phyloP scores from a whole-genome alignment of 345 rosid genomes.

The Jatropha curcas region DNA sequence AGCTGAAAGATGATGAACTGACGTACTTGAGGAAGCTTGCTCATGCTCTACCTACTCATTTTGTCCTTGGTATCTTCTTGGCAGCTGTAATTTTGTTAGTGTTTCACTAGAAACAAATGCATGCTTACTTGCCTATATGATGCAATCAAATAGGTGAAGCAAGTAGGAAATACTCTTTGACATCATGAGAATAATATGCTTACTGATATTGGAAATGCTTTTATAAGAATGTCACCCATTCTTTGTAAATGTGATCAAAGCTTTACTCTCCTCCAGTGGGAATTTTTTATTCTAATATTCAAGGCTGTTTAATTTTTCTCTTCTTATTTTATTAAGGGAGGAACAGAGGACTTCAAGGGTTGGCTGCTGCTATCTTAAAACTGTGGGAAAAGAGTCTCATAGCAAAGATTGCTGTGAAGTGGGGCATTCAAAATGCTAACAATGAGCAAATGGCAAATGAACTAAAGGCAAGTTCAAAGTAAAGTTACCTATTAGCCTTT shows the following conservation, averaged over 20 bases:
- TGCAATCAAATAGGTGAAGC: neutral
- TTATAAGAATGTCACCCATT: neutral
- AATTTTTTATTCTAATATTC: constrained; percentile 4
- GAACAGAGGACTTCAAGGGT: constrained; percentile 78
- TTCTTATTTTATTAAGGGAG: constrained; percentile 51
- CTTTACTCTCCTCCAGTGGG: too few species aligned
- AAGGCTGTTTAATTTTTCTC: constrained; percentile 16
- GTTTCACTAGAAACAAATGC: neutral
- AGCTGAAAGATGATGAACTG: constrained; percentile 60
- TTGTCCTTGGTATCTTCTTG: constrained; percentile 68
- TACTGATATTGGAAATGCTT: neutral
- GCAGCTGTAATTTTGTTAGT: neutral
- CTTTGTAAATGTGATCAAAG: too few species aligned
- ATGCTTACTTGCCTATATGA: neutral
- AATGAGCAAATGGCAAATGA: constrained; percentile 82
- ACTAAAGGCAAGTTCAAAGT: constrained; percentile 53
- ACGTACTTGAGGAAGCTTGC: constrained; percentile 76
- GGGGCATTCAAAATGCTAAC: constrained; percentile 73
- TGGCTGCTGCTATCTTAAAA: constrained; percentile 74
- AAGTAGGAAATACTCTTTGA: neutral
- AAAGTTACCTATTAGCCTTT: neutral
- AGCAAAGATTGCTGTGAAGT: constrained; percentile 81
- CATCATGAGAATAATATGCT: neutral
- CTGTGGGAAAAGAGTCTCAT: constrained; percentile 76
- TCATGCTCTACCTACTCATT: constrained; percentile 69